phyloP scores from a whole-genome alignment of 345 rosid genomes.

The Nasturtium officinale region DNA sequence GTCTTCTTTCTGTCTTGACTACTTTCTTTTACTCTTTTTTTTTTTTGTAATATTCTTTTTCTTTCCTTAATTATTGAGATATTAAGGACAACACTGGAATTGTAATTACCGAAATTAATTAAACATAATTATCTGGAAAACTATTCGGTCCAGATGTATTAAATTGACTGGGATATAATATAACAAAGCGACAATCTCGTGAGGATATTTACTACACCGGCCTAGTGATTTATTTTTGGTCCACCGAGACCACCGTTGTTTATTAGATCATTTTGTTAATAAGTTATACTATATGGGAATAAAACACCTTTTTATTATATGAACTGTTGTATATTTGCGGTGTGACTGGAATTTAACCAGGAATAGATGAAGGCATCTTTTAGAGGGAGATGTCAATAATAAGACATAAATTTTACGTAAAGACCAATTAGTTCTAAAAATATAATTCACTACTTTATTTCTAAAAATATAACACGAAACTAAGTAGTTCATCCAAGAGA shows the following conservation, averaged over 20 bases:
- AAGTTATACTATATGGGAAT: conserved; percentile 14
- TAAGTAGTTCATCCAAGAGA: neutral
- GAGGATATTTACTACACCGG: conserved; percentile 19
- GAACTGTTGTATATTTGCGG: conserved; percentile 18
- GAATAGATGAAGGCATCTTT: conserved; percentile 19
- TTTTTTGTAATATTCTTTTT: neutral
- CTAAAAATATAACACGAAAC: neutral
- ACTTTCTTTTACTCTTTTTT: neutral
- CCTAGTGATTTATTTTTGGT: conserved; percentile 1
- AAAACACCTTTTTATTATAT: neutral
- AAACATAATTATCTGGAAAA: neutral
- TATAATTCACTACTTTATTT: conserved; percentile 1
- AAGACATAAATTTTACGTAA: conserved; percentile 30
- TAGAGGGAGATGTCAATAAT: conserved; percentile 32
- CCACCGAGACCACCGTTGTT: conserved; percentile 15
- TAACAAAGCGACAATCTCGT: conserved; percentile 19
- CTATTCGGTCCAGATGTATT: conserved; percentile 5
- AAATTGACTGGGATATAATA: conserved; percentile 18
- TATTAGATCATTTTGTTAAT: neutral
- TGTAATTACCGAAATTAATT: neutral
- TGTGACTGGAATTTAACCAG: conserved; percentile 19
- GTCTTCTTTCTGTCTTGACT: conserved; percentile 23
- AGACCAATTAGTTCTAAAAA: conserved; percentile 27
- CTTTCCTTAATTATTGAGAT: neutral
- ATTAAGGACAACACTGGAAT: neutral